Evolutionary conservation across 441 rosid genomes (phyloP), one percentile per base, ranked within the genome.

Genomic region (Erodium texanum): DNA sequence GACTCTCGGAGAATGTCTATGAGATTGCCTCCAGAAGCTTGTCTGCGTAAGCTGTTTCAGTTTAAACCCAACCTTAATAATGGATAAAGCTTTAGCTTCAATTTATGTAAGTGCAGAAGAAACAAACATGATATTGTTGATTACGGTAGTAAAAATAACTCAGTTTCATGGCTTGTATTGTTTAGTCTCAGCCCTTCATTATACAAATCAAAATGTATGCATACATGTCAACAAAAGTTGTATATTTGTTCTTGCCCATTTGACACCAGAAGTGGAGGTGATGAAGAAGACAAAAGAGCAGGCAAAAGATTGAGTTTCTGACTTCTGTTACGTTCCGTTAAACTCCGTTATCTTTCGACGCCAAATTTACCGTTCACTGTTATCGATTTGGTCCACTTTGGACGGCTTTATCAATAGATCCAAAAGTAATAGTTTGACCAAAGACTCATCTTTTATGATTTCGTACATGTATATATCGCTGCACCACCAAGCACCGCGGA

Each of bases 11-110:
- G 81, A 94, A 94, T 36, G 98, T 94, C 20, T 92, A 80, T 52
- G 99, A 94, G 90, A 94, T 94, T 29, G 94, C 96, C 62, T 94
- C 94, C 0, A 92, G 92, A 79, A 87, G 99, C 79, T 24, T 66
- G 36, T 14, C 65, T 11, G 22, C 41, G 14, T 24, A 58, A 24
- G 14, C 58, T 27, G 4, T 27, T 27, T 27, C n/a, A n/a, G n/a
- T n/a, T n/a, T 29, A 29, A 29, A 29, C 34, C 3, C 3, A 3
- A 29, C 3, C 5, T n/a, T n/a, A n/a, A n/a, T n/a, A n/a, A n/a
- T n/a, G n/a, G n/a, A n/a, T n/a, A n/a, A n/a, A n/a, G n/a, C n/a
- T 29, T 29, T 1, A 29, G 34, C 34, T 29, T 29, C 34, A 3
- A 29, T 29, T 29, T 7, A 29, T 29, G 1, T 29, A 5, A 29